Evolutionary conservation across 139 green algal genomes (phyloP), one percentile per base, ranked within the genome.

Genomic region (Zygnema cylindricum): DNA sequence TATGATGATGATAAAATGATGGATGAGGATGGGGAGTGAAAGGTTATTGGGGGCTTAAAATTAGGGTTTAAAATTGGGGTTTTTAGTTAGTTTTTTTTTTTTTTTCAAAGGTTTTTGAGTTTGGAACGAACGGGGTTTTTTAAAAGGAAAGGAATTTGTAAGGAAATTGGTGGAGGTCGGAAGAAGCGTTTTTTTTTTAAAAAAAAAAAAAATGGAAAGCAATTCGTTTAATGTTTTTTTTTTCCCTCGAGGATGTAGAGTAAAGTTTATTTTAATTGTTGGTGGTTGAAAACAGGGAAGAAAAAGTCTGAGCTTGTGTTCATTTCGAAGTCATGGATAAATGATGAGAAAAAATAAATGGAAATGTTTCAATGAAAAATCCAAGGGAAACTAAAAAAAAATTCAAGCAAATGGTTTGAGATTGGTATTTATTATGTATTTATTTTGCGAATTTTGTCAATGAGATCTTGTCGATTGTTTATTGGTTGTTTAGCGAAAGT

Each of bases 1-100:
- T 83, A 73, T 7, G 76, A 83, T 76, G 76, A 83, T 41, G 76
- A 73, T 43, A 83, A 25, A 30, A 35, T 25, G 57, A 73, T 73
- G 25, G 57, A 35, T 73, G 57, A 30, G 25, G 57, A 73, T 30
- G n/a, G n/a, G n/a, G n/a, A n/a, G n/a, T n/a, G n/a, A n/a, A n/a
- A n/a, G n/a, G n/a, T n/a, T n/a, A n/a, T n/a, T n/a, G n/a, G n/a
- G n/a, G n/a, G n/a, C n/a, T n/a, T n/a, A 73, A 25, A 73, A 35
- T 73, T 25, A 30, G 30, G 25, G 57, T 25, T 73, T 25, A 73
- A 73, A 30, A 30, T 73, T 25, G 57, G 57, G 57, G 30, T 73
- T 25, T 35, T 30, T 73, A 73, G 57, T 35, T 73, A 73, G 30
- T n/a, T n/a, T n/a, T n/a, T 73, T 25, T 35, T 73, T 30, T 73